Base-by-base conservation (phyloP, 2,329 filamentous ascomycete species). In the Hypoxylon sp. region DNA sequence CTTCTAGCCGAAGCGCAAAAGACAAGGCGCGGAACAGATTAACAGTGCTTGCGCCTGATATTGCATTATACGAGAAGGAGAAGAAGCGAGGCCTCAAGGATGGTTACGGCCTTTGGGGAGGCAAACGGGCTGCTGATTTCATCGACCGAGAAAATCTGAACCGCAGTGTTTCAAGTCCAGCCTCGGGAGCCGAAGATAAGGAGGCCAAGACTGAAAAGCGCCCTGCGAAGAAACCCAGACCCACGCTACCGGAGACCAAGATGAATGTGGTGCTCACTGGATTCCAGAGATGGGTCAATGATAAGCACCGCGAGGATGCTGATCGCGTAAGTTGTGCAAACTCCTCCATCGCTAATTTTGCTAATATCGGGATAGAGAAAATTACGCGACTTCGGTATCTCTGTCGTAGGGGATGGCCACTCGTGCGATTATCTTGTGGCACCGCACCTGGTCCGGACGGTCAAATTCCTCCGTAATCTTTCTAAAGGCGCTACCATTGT, bases 61-160 rank as follows among this genome's bases (percentile, higher is more conserved):
- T 97, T 65, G 88, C 87, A 2, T 76, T 95, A 21, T 99, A 94
- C 65, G 89, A 97, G 66, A 96, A 94, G 68, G 94, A 99, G 73
- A 91, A 83, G 76, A 97, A 96, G 74, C 85, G 94, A 13, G 71
- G 74, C 5, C 66, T 68, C 55, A 83, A 79, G 57, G 72, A 75
- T 38, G 76, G 68, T 2, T 70, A 71, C 20, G 74, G 72, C 2
- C 76, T 79, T 0, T 87, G 83, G 78, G 84, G 84, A 16, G 84
- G 84, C 15, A 86, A 84, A 63, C 76, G 83, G 38, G 84, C 84
- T 1, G 78, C 82, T 2, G 80, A 86, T 45, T 70, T 76, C 50
- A 75, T 81, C 12, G 83, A 87, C 47, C 80, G 78, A 62, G 73
- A 78, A 41, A 68, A 68, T 30, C 60, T 67, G 12, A 66, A 68